These are phyloP conservation scores for Paraconiothyrium sp. DNA, from an alignment of 2,329 filamentous ascomycete species.

Conservation along the genomic window DNA sequence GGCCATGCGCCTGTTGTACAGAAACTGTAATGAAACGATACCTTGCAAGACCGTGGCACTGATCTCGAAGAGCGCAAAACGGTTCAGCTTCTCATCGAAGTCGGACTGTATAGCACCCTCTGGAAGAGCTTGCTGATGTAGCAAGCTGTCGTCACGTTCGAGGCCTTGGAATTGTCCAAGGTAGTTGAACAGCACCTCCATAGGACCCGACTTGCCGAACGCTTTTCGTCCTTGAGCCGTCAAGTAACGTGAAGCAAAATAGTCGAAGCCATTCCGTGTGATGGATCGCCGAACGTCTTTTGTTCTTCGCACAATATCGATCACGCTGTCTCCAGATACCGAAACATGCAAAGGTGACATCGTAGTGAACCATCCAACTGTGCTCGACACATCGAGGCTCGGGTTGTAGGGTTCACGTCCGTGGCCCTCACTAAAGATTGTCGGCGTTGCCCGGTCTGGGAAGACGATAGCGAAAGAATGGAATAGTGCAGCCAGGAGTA, in stretches of 20 bases:
- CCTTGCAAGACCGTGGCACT: constrained; percentile 19
- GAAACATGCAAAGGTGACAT: constrained; percentile 18
- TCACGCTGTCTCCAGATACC: neutral
- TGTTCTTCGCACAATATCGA: neutral
- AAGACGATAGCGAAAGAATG: constrained; percentile 59
- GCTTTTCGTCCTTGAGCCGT: neutral
- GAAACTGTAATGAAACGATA: constrained; percentile 18
- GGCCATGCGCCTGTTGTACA: constrained; percentile 25
- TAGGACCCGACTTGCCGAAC: constrained; percentile 18
- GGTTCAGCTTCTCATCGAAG: constrained; percentile 1
- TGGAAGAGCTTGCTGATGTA: constrained; percentile 6
- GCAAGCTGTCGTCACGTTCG: constrained; percentile 59
- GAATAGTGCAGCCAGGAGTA: constrained; percentile 29
- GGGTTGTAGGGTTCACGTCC: constrained; percentile 36
- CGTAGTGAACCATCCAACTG: constrained; percentile 32
- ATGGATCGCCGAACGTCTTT: constrained; percentile 9
- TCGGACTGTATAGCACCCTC: constrained; percentile 10
- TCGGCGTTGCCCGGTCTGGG: constrained; percentile 57
- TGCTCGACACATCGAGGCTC: constrained; percentile 25
- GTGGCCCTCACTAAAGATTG: constrained; percentile 32
- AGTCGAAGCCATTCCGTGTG: constrained; percentile 4
- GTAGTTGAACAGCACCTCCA: constrained; percentile 66
- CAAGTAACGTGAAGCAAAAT: constrained; percentile 3
- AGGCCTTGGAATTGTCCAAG: constrained; percentile 58
- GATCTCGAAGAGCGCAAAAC: constrained; percentile 24